phyloP scores from a whole-genome alignment of 2,329 filamentous ascomycete species.

The Alternaria triticimaculans region DNA sequence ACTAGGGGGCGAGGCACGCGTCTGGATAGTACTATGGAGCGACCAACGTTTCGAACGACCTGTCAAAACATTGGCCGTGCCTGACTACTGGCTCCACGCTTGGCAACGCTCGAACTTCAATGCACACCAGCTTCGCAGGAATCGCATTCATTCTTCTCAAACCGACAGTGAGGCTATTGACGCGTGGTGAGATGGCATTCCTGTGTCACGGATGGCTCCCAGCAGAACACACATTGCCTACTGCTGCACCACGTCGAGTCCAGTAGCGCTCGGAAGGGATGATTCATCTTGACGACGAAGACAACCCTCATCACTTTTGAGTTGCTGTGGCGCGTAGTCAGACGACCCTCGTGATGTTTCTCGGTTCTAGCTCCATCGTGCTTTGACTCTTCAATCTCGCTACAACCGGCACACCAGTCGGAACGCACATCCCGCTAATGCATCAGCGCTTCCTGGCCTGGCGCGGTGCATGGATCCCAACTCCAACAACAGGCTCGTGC shows the following conservation, averaged over 20 bases:
- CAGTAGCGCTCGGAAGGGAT: background rate
- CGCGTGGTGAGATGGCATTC: background rate
- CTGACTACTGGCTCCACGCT: background rate
- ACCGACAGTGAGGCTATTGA: background rate
- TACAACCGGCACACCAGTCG: conserved; percentile 2
- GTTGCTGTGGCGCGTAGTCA: background rate
- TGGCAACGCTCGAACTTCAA: background rate
- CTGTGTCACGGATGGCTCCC: background rate
- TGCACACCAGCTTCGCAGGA: background rate
- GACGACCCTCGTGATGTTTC: background rate
- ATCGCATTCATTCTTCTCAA: background rate
- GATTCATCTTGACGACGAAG: background rate
- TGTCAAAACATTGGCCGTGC: conserved; percentile 2
- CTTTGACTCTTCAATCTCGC: background rate
- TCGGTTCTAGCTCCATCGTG: background rate
- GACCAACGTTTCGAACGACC: conserved; percentile 3
- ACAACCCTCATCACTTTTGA: background rate
- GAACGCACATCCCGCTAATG: conserved; percentile 1
- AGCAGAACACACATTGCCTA: background rate
- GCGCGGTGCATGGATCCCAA: background rate
- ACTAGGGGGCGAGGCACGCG: background rate
- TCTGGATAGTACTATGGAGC: background rate
- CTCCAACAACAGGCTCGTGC: background rate
- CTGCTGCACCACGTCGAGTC: background rate
- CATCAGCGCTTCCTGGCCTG: background rate